Base-by-base conservation (phyloP, 345 rosid genomes). In the Rhodamnia rubescens region DNA sequence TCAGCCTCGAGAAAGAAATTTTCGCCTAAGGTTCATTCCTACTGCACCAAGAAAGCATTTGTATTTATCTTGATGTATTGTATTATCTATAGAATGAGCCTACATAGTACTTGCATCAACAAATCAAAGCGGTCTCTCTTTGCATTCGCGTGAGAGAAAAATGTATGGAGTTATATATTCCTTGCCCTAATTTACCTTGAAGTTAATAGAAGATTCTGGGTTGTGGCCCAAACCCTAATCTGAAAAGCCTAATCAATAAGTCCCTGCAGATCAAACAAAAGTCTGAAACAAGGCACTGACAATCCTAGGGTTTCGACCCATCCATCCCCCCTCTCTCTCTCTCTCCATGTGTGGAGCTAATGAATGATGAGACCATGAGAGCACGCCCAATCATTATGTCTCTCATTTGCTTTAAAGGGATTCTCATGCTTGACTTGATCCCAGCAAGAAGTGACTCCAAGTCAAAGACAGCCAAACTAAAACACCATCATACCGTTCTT, bases 341-440 rank as follows among this genome's bases (percentile, higher is more conserved):
- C n/a, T 18, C 26, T 27, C 82, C 85, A 86, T 82, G 85, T 86
- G 85, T n/a, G 57, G 74, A 57, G 53, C 36, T 5, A 54, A 47
- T 14, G 58, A 83, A 53, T 56, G 85, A 83, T 83, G 22, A 83
- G 54, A 26, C 85, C 26, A 64, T 83, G 83, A 74, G 69, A 47
- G 88, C 88, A 86, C 85, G 88, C 88, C 88, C 85, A 86, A 86
- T 86, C 69, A 86, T 86, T 83, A 84, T 86, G 88, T 86, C 85
- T 83, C 78, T 82, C 64, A 44, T 59, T 59, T 44, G 61, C 49
- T 86, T 82, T 82, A 44, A 59, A 52, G 44, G 53, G 87, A 82
- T 85, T 15, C 80, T 86, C 85, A 64, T 82, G 85, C 87, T 61
- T 86, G 84, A 86, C 84, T 61, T 82, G 61, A 64, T 32, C 82